A percentile compares a stretch with the other conserved stretches of the same genome.
These are phyloP conservation scores for Picocystis salinarum DNA, from an alignment of 139 green algal species.

Conservation along the genomic window DNA sequence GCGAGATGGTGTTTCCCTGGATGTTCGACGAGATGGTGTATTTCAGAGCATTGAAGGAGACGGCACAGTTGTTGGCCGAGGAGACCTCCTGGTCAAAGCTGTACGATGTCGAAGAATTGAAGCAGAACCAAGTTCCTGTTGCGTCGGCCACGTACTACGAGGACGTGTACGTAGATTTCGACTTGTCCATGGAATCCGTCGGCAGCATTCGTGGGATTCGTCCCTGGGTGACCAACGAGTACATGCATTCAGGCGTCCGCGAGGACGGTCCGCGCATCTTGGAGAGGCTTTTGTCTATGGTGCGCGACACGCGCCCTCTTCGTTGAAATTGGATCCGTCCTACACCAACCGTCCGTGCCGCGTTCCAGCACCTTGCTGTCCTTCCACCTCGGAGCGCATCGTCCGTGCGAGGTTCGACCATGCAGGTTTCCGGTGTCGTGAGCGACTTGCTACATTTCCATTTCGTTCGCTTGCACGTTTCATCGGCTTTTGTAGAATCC, in stretches of 20 bases:
- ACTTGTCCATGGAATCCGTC: conserved; percentile 45
- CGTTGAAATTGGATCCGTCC: too few species aligned
- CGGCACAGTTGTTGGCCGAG: conserved; percentile 45
- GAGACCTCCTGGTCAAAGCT: conserved; percentile 59
- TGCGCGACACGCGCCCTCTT: conserved; percentile 4
- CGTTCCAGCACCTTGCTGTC: too few species aligned
- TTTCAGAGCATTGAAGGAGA: conserved; percentile 45
- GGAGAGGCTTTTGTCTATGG: conserved; percentile 9
- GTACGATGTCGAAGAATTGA: conserved; percentile 47
- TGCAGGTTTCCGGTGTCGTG: too few species aligned
- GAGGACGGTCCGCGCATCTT: conserved; percentile 18
- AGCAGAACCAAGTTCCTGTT: conserved; percentile 32
- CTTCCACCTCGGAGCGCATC: too few species aligned
- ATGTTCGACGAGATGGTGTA: conserved; percentile 71
- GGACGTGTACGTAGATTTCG: conserved; percentile 84
- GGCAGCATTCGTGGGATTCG: conserved; percentile 19
- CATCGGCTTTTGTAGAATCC: too few species aligned
- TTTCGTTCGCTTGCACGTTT: too few species aligned
- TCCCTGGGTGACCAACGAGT: conserved; percentile 73
- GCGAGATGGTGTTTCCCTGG: conserved; percentile 89
- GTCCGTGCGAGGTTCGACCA: too few species aligned
- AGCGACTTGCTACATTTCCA: too few species aligned
- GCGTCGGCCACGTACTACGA: conserved; percentile 63
- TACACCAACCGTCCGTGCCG: too few species aligned
- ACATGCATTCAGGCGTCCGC: conserved; percentile 47